A percentile compares a stretch with the other conserved stretches of the same genome.
Evolutionary conservation across 768 basidiomycete genomes (phyloP).

Genomic region (Termitomyces sp.): DNA sequence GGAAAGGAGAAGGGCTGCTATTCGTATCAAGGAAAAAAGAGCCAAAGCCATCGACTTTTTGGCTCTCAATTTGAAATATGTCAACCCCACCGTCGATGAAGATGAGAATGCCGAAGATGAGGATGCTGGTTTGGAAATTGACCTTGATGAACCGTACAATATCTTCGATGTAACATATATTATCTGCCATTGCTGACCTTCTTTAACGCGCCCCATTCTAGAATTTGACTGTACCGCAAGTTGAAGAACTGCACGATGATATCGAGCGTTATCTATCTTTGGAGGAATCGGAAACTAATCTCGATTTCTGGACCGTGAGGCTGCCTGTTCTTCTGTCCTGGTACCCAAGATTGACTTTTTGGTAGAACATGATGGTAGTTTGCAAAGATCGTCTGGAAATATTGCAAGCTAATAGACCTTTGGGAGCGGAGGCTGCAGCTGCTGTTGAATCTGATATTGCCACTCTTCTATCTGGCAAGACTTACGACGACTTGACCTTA

Average conservation of each 20-base stretch:
- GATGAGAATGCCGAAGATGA: slow-evolving; percentile 54
- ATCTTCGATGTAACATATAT: slow-evolving; percentile 81
- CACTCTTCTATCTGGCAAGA: slow-evolving; percentile 75
- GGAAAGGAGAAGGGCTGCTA: slow-evolving; percentile 83
- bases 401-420: slow-evolving; percentile 54
- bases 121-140: slow-evolving; percentile 91
- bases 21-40: slow-evolving; percentile 91
- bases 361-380: slow-evolving; percentile 94
- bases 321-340: slow-evolving; percentile 17
- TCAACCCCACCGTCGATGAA: slow-evolving; percentile 62
- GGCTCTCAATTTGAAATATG: slow-evolving; percentile 92
- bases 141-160: slow-evolving; percentile 96
- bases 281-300: slow-evolving; percentile 77
- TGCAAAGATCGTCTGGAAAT: slow-evolving; percentile 86
- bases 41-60: slow-evolving; percentile 99
- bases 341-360: background rate
- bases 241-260: slow-evolving; percentile 90
- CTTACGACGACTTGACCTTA: slow-evolving; percentile 74
- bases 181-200: background rate
- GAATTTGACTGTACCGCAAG: slow-evolving; percentile 85
- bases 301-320: slow-evolving; percentile 94
- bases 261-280: slow-evolving; percentile 88
- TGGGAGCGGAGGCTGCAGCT: slow-evolving; percentile 63
- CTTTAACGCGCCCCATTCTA: slow-evolving; percentile 24
- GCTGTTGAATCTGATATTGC: slow-evolving; percentile 86